A percentile compares a stretch with the other conserved stretches of the same genome.
Conservation (phyloP, 768 basidiomycete species). For the Sporobolomyces phaffii region DNA sequence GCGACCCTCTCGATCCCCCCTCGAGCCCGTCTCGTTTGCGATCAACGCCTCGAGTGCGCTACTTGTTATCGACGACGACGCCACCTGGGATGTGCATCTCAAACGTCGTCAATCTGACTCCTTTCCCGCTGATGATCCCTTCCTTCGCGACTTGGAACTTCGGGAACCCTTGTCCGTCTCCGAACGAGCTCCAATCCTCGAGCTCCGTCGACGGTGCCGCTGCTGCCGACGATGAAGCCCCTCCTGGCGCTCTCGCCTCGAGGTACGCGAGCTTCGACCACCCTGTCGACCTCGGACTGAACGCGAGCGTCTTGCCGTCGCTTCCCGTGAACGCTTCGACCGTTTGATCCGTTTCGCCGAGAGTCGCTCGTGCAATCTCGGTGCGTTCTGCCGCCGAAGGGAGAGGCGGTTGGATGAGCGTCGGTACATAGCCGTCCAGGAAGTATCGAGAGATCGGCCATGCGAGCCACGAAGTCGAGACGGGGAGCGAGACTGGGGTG, state of each 20-base stretch:
- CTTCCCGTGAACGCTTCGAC: background rate
- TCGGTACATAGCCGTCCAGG: slow-evolving; percentile 1
- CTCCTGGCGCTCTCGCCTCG: background rate
- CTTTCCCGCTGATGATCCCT: background rate
- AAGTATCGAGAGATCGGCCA: background rate
- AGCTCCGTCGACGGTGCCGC: no score
- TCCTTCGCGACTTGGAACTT: background rate
- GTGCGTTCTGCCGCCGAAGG: background rate
- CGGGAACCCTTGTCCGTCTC: slow-evolving; percentile 18
- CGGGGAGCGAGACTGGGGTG: slow-evolving; percentile 20
- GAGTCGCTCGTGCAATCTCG: background rate
- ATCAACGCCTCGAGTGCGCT: background rate
- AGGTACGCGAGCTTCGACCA: background rate
- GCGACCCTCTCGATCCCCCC: no score
- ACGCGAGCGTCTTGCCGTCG: slow-evolving; percentile 2
- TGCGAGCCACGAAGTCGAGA: slow-evolving; percentile 21
- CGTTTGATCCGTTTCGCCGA: slow-evolving; percentile 1
- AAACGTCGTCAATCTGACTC: background rate
- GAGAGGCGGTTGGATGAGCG: slow-evolving; percentile 18
- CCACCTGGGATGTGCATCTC: slow-evolving; percentile 5
- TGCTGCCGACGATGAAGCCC: background rate
- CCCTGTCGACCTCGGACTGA: background rate
- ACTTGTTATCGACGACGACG: background rate
- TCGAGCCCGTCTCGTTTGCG: no score
- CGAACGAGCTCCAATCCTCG: slow-evolving; percentile 4